These are phyloP conservation scores for Diaporthe capsici DNA, from an alignment of 2,329 filamentous ascomycete species.

Conservation along the genomic window DNA sequence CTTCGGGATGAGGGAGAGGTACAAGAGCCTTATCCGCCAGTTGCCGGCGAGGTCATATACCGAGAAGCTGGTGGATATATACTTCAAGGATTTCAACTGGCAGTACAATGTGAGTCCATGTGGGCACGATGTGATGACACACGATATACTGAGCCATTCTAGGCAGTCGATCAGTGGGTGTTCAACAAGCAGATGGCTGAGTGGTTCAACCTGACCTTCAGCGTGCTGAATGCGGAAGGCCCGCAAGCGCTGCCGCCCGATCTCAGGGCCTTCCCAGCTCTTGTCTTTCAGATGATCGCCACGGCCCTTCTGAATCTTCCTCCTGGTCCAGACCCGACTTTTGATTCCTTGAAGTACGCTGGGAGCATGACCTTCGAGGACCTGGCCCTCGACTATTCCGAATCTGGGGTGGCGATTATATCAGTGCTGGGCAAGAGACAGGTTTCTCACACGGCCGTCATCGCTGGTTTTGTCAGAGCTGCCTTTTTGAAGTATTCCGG, in stretches of 20 bases:
- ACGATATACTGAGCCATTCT: constrained; percentile 43
- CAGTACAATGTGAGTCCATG: constrained; percentile 58
- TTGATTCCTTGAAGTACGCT: constrained; percentile 71
- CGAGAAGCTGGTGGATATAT: constrained; percentile 68
- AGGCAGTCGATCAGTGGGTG: constrained; percentile 65
- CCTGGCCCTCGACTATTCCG: constrained; percentile 72
- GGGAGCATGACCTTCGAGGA: constrained; percentile 73
- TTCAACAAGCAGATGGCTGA: constrained; percentile 66
- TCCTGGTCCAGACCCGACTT: constrained; percentile 60
- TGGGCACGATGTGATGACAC: background rate
- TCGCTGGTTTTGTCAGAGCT: constrained; percentile 70
- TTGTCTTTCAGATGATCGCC: constrained; percentile 72
- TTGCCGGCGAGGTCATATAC: constrained; percentile 68
- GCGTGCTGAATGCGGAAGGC: constrained; percentile 62
- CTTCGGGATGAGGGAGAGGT: constrained; percentile 66
- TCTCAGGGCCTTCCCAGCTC: constrained; percentile 69
- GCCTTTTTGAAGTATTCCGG: constrained; percentile 72
- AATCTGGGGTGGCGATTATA: constrained; percentile 67
- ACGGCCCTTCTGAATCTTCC: constrained; percentile 68
- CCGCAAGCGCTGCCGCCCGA: constrained; percentile 65
- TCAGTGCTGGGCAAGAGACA: constrained; percentile 69
- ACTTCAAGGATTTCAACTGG: constrained; percentile 71
- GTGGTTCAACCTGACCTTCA: constrained; percentile 70
- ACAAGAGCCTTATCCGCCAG: constrained; percentile 70
- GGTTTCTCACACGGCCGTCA: constrained; percentile 68